A percentile compares a stretch with the other conserved stretches of the same genome.
These are phyloP conservation scores for Suhomyces panamericanus DNA, from an alignment of 1,139 yeast genomes.

Conservation along the genomic window DNA sequence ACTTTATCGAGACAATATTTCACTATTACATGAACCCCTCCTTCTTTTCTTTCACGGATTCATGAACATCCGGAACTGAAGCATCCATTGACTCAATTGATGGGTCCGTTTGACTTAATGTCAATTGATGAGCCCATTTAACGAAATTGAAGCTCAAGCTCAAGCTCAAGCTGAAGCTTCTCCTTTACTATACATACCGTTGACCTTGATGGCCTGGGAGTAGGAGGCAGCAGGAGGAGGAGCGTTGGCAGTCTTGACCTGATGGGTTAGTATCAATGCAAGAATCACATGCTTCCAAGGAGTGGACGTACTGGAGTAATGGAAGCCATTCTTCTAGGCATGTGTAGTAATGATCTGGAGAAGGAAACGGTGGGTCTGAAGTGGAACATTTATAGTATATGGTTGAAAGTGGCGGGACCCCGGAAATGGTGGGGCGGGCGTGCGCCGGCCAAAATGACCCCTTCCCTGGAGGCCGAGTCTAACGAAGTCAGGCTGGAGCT, in stretches of 20 bases:
- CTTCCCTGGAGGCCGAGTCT: background rate
- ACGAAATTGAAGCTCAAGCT: too few species aligned
- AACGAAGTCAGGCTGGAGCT: too few species aligned
- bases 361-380: conserved; percentile 24
- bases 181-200: conserved; percentile 63
- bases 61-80: too few species aligned
- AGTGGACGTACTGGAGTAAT: conserved; percentile 21
- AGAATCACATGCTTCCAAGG: background rate
- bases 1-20: too few species aligned
- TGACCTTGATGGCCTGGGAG: conserved; percentile 89
- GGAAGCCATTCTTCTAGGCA: conserved; percentile 20
- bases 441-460: background rate
- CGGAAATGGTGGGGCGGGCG: conserved; percentile 4
- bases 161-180: too few species aligned
- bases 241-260: conserved; percentile 71
- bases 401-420: background rate
- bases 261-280: conserved; percentile 26
- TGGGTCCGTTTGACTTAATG: too few species aligned
- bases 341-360: conserved; percentile 15
- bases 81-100: too few species aligned
- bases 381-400: conserved; percentile 19
- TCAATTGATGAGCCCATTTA: too few species aligned
- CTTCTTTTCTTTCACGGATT: too few species aligned
- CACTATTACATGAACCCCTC: too few species aligned
- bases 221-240: conserved; percentile 97